Percentiles rank a stretch among this genome's conserved stretches.
Evolutionary conservation across 2,329 filamentous ascomycete species (phyloP).

Genomic region (Lasiodiplodia theobromae): DNA sequence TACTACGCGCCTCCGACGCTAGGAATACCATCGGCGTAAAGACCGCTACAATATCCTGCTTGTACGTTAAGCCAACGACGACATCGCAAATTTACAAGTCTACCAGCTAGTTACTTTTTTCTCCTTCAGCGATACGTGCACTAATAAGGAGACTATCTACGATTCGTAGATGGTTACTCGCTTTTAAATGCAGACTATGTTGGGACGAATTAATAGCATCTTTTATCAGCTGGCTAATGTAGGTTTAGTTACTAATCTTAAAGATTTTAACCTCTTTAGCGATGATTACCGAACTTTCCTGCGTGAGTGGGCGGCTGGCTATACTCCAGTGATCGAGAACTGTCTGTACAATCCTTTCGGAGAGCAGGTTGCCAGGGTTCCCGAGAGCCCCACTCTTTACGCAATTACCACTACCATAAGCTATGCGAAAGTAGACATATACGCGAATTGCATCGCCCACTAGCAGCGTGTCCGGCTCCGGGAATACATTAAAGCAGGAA

Average conservation of each 20-base stretch:
- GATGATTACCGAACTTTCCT: not conserved
- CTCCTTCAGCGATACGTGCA: too few relatives aligned
- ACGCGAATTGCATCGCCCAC: too few relatives aligned
- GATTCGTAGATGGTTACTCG: not conserved
- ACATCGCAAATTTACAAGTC: too few relatives aligned
- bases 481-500: too few relatives aligned
- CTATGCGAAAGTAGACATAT: too few relatives aligned
- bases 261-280: not conserved
- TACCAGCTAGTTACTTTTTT: too few relatives aligned
- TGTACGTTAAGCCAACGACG: too few relatives aligned
- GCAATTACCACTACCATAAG: constrained; percentile 56
- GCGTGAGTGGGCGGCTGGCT: constrained; percentile 47
- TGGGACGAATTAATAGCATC: constrained; percentile 12
- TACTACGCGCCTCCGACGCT: too few relatives aligned
- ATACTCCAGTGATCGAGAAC: constrained; percentile 55
- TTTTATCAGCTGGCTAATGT: constrained; percentile 7
- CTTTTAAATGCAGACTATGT: not conserved
- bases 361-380: constrained; percentile 42
- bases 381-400: constrained; percentile 58
- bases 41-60: too few relatives aligned
- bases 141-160: too few relatives aligned
- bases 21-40: too few relatives aligned
- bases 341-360: constrained; percentile 41
- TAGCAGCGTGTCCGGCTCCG: too few relatives aligned
- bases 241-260: not conserved